Base-by-base conservation (phyloP, 139 green algal species). In the Nannochloris sp. region DNA sequence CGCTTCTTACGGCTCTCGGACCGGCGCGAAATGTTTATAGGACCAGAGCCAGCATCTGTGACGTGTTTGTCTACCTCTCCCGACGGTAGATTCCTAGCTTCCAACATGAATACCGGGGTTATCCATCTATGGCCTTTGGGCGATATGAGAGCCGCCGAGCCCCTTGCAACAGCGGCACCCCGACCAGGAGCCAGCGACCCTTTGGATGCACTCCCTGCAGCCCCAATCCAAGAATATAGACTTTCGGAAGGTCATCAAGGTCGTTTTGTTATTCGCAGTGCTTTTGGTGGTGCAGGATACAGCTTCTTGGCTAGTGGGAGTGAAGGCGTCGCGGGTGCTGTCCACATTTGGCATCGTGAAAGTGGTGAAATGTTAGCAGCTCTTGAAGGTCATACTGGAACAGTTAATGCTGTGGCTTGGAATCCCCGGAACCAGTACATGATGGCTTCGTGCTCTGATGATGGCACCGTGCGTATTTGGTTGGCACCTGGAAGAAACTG, bases 321-420 rank as follows among this genome's bases (percentile, higher is more conserved):
- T 33, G 88, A 97, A 77, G 88, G 91, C 48, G 81, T 79, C 51
- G 63, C 87, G 69, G 38, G n/a, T 4, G 13, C 39, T 14, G 72
- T 97, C 19, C 45, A 66, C 37, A 54, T 78, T 23, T 98, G 92
- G 92, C 84, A 94, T 65, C 69, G 85, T 0, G 78, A 81, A 59
- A 88, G 38, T 2, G 85, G 81, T 3, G 80, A 92, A 33, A 63
- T 87, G 65, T 68, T 98, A 27, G 73, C 84, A 47, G n/a, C 44
- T 42, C 74, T 96, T 56, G 55, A 82, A 38, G 87, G 87, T 4
- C 89, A 93, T 73, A 71, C 66, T 7, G 83, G 74, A 4, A 88
- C 84, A 2, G 83, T 93, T 35, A 96, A 96, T 61, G 70, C 78
- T 4, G 88, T 97, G 51, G 91, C 92, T 1, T 96, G 87, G 32